These are phyloP conservation scores for Hypocreales sp. DNA, from an alignment of 2,329 filamentous ascomycete species.

Conservation along the genomic window DNA sequence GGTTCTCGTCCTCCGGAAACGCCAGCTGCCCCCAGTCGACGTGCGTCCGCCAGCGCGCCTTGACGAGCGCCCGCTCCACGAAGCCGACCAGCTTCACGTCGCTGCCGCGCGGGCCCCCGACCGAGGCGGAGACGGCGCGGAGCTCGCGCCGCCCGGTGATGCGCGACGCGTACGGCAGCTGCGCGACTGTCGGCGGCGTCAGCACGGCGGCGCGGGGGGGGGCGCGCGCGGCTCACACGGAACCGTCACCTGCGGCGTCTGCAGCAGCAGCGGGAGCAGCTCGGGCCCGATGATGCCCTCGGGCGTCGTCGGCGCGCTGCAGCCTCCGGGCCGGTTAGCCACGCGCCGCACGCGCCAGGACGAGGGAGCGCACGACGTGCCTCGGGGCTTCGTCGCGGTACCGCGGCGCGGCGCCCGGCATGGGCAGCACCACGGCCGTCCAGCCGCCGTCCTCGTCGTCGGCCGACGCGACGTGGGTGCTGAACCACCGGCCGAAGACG, in stretches of 20 bases:
- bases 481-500: slow-evolving; percentile 17
- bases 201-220: not conserved
- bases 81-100: slow-evolving; percentile 12
- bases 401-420: too few relatives aligned
- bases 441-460: slow-evolving; percentile 6
- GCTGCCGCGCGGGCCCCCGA: slow-evolving; percentile 13
- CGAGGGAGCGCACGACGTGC: too few relatives aligned
- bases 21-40: slow-evolving; percentile 13
- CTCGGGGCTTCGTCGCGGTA: too few relatives aligned
- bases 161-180: slow-evolving; percentile 14
- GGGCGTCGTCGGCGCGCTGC: slow-evolving; percentile 9
- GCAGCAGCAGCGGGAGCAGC: slow-evolving; percentile 13
- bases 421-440: slow-evolving; percentile 13
- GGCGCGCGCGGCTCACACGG: slow-evolving; percentile 15
- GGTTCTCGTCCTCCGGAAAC: slow-evolving; percentile 12
- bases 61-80: slow-evolving; percentile 12
- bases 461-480: slow-evolving; percentile 9
- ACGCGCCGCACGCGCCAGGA: too few relatives aligned
- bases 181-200: slow-evolving; percentile 9
- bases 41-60: slow-evolving; percentile 11
- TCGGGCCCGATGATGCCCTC: slow-evolving; percentile 12
- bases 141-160: slow-evolving; percentile 14
- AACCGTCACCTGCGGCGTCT: slow-evolving; percentile 14
- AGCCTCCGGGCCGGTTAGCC: not conserved
- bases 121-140: slow-evolving; percentile 13